A percentile compares a stretch with the other conserved stretches of the same genome.
phyloP scores from a whole-genome alignment of 2,329 filamentous ascomycete species.

The Hymenoscyphus fraxineus region DNA sequence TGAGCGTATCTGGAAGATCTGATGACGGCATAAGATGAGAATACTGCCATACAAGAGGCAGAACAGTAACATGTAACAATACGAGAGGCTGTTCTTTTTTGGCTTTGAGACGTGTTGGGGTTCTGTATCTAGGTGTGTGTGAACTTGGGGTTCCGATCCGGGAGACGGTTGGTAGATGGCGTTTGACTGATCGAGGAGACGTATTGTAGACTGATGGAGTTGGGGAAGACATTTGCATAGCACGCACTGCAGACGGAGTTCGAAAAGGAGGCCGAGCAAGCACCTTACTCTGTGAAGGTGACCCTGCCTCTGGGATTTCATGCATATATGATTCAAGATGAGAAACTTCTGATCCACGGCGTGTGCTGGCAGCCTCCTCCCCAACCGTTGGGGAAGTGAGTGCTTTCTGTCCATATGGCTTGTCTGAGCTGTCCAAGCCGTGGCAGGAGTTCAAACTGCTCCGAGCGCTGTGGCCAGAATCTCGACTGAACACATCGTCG shows the following conservation, averaged over 20 bases:
- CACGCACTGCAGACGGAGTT: constrained; percentile 65
- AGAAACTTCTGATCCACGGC: constrained; percentile 42
- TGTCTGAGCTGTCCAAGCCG: constrained; percentile 26
- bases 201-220: constrained; percentile 53
- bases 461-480: constrained; percentile 22
- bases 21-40: constrained; percentile 49
- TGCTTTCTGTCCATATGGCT: constrained; percentile 24
- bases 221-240: constrained; percentile 69
- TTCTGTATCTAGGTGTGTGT: constrained; percentile 35
- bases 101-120: constrained; percentile 54
- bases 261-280: constrained; percentile 63
- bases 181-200: constrained; percentile 54
- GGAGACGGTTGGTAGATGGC: constrained; percentile 46
- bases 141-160: constrained; percentile 52
- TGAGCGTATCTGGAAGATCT: constrained; percentile 44
- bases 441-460: constrained; percentile 31
- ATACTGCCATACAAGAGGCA: constrained; percentile 67
- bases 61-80: constrained; percentile 70
- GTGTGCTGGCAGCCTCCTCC: constrained; percentile 30
- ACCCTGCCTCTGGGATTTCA: constrained; percentile 37
- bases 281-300: constrained; percentile 42
- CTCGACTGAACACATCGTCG: constrained; percentile 35
- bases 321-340: constrained; percentile 31
- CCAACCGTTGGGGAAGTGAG: constrained; percentile 29
- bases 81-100: constrained; percentile 64